These are phyloP conservation scores for Hirsutella thompsonii DNA, from an alignment of 2,329 filamentous ascomycete species.

Conservation along the genomic window DNA sequence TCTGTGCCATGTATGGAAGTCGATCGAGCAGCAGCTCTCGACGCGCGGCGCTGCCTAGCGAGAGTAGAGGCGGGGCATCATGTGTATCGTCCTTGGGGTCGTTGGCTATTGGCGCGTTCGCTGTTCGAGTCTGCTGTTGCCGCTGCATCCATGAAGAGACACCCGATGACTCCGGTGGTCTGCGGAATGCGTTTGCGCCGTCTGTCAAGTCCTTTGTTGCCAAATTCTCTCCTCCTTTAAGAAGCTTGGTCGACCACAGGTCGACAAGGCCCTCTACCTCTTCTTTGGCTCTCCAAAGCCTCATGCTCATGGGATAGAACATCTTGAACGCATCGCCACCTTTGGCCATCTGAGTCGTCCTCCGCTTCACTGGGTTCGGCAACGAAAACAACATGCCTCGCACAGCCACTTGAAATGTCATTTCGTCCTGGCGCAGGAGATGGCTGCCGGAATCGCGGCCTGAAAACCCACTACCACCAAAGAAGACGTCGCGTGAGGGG, in stretches of 20 bases:
- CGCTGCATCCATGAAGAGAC: slow-evolving; percentile 22
- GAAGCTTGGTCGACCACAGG: slow-evolving; percentile 49
- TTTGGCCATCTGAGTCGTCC: slow-evolving; percentile 29
- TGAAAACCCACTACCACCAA: slow-evolving; percentile 42
- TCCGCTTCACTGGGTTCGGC: slow-evolving; percentile 73
- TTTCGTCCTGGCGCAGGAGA: slow-evolving; percentile 78
- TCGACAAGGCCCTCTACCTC: slow-evolving; percentile 67
- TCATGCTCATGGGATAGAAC: slow-evolving; percentile 80
- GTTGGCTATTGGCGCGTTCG: slow-evolving; percentile 5
- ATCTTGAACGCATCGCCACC: slow-evolving; percentile 64
- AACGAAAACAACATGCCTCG: slow-evolving; percentile 76
- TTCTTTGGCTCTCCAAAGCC: slow-evolving; percentile 72
- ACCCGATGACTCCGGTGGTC: slow-evolving; percentile 18
- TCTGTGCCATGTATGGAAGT: slow-evolving; percentile 70
- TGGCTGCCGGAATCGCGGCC: slow-evolving; percentile 53
- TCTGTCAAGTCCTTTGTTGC: slow-evolving; percentile 26
- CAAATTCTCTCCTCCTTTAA: slow-evolving; percentile 36
- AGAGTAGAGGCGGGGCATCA: slow-evolving; percentile 30
- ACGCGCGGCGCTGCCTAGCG: slow-evolving; percentile 52
- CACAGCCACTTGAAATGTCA: slow-evolving; percentile 83
- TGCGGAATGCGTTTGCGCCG: slow-evolving; percentile 35
- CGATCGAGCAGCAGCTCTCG: slow-evolving; percentile 71
- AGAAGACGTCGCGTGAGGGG: slow-evolving; percentile 56
- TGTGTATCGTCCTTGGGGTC: slow-evolving; percentile 8
- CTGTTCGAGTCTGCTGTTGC: slow-evolving; percentile 12